Evolutionary conservation across 2,329 filamentous ascomycete genomes (phyloP), one percentile per base, ranked within the genome.

Genomic region (Penicillium olsonii): DNA sequence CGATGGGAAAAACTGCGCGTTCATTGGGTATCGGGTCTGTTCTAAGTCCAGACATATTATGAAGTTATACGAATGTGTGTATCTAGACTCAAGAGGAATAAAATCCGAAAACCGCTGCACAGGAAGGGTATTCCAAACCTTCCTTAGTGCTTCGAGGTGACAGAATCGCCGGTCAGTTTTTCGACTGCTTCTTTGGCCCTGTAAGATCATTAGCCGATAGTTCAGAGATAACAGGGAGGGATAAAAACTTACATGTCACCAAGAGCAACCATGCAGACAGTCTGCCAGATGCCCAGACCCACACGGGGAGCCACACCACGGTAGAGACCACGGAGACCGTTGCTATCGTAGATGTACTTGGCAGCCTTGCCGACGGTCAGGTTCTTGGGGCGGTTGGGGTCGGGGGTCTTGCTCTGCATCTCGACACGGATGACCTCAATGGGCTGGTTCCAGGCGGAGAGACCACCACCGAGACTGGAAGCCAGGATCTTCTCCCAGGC

Each of bases 401-500:
- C 94, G 65, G 88, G 90, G 65, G 87, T 96, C 86, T 96, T 97
- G 79, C 90, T 95, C 85, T 99, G 94, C 90, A 99, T 96, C 84
- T 99, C 94, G 55, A 99, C 92, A 59, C 94, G 90, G 72, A 99
- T 96, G 71, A 99, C 94, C 84, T 99, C 94, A 71, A 99, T 99
- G 56, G 94, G 94, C 82, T 99, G 94, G 78, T 99, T 99, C 94
- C 94, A 99, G 59, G 94, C 94, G 56, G 86, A 91, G 66, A 99
- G 81, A 70, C 94, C 94, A 83, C 94, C 94, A 78, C 94, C 94
- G 9, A 99, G 71, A 59, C 84, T 84, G 56, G 87, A 90, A 40
- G 94, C 92, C 49, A 90, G 71, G 68, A 99, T 87, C 84, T 97
- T 97, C 81, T 99, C 94, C 53, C 78, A 69, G 24, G 87, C 84